Evolutionary conservation across 2,329 filamentous ascomycete genomes (phyloP).

Genomic region (Canariomyces notabilis): DNA sequence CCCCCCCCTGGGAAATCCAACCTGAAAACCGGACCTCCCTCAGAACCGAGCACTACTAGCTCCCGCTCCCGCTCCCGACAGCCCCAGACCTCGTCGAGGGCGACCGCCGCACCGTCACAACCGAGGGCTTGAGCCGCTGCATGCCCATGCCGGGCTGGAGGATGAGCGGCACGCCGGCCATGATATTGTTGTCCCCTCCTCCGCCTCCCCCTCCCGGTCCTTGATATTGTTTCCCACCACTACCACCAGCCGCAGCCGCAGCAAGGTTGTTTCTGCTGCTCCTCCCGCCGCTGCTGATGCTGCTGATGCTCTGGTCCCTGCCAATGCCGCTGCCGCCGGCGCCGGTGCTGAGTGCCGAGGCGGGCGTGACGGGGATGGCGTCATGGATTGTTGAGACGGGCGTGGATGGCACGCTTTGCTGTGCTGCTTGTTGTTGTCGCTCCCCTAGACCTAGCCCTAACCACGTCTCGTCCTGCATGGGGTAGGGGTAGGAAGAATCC

Average conservation of each 20-base stretch:
- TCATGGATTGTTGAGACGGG: conserved; percentile 13
- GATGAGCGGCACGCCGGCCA: conserved; percentile 14
- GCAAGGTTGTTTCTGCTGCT: too few species aligned
- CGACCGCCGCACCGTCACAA: neutral
- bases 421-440: neutral
- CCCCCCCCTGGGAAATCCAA: too few species aligned
- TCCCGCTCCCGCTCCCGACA: neutral
- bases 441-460: too few species aligned
- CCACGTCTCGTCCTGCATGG: too few species aligned
- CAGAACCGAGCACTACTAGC: neutral
- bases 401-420: conserved; percentile 3
- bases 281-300: neutral
- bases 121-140: neutral
- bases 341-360: conserved; percentile 10
- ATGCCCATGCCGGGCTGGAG: conserved; percentile 17
- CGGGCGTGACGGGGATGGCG: conserved; percentile 7
- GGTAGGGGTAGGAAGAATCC: neutral
- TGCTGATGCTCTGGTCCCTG: neutral
- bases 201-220: too few species aligned
- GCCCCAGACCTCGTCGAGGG: too few species aligned
- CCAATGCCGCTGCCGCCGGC: conserved; percentile 5
- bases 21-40: too few species aligned
- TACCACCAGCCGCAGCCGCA: too few species aligned
- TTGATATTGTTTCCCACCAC: too few species aligned
- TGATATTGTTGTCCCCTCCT: too few species aligned